Evolutionary conservation across 75 land plant genomes (phyloP).

Genomic region (Gnetum montanum): DNA sequence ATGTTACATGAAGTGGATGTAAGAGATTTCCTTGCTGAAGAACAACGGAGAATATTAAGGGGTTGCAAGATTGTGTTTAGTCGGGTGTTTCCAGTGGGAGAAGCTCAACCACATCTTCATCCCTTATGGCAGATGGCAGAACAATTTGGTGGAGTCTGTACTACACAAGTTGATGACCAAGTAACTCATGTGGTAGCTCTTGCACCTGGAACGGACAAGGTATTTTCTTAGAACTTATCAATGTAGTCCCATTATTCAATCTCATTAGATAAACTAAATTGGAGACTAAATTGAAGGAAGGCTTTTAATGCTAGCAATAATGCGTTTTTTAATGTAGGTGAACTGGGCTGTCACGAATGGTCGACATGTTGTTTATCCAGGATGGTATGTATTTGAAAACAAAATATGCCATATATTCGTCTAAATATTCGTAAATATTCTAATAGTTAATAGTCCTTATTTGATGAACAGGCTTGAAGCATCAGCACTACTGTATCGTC

Average conservation of each 20-base stretch:
- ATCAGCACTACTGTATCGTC: slow-evolving; percentile 86
- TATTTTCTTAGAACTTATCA: slow-evolving; percentile 20
- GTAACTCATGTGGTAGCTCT: slow-evolving; percentile 98
- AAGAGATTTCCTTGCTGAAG: slow-evolving; percentile 69
- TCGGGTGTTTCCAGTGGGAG: slow-evolving; percentile 86
- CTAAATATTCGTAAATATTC: neutral
- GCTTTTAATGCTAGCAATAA: no score
- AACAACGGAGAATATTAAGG: slow-evolving; percentile 59
- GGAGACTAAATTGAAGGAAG: neutral
- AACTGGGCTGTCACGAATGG: slow-evolving; percentile 95
- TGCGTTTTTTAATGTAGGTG: slow-evolving; percentile 74
- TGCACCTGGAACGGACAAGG: slow-evolving; percentile 97
- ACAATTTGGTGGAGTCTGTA: slow-evolving; percentile 93
- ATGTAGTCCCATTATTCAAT: neutral
- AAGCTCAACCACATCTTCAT: slow-evolving; percentile 82
- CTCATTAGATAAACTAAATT: neutral
- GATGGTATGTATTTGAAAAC: slow-evolving; percentile 71
- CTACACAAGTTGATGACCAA: slow-evolving; percentile 71
- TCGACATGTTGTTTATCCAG: slow-evolving; percentile 85
- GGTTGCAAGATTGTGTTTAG: slow-evolving; percentile 89
- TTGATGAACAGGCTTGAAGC: slow-evolving; percentile 86
- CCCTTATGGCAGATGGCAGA: slow-evolving; percentile 97
- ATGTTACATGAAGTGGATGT: slow-evolving; percentile 79
- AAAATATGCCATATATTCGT: no score
- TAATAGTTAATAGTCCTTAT: no score